Conservation (phyloP, 2,329 filamentous ascomycete genomes). For the Scedosporium apiospermum region DNA sequence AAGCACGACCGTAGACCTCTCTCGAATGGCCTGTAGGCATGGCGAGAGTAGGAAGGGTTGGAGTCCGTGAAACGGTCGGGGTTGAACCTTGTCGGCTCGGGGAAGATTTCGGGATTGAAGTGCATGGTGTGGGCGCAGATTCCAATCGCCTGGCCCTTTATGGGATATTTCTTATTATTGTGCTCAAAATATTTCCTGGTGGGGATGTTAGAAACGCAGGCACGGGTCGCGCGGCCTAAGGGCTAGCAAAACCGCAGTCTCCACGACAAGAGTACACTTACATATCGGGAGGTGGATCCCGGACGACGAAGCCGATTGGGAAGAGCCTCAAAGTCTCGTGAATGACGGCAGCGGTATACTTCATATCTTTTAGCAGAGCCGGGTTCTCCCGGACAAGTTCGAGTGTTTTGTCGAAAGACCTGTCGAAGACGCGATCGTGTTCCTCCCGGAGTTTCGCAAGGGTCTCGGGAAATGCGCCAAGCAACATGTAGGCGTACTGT, state of each 20-base stretch:
- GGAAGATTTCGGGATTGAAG: slow-evolving; percentile 24
- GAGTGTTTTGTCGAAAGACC: slow-evolving; percentile 15
- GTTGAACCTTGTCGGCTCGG: slow-evolving; percentile 24
- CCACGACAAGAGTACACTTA: not conserved
- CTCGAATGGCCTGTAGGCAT: slow-evolving; percentile 23
- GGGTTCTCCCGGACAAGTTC: slow-evolving; percentile 28
- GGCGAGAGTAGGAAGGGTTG: slow-evolving; percentile 6
- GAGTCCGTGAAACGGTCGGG: slow-evolving; percentile 29
- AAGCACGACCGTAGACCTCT: slow-evolving; percentile 25
- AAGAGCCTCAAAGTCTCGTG: slow-evolving; percentile 46
- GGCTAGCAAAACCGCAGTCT: no score
- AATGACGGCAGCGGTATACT: slow-evolving; percentile 42
- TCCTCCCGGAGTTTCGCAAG: slow-evolving; percentile 18
- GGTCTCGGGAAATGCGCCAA: slow-evolving; percentile 15
- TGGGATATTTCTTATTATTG: slow-evolving; percentile 25
- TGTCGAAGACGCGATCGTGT: slow-evolving; percentile 17
- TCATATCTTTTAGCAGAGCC: slow-evolving; percentile 35
- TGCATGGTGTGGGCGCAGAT: slow-evolving; percentile 16
- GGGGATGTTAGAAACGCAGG: no score
- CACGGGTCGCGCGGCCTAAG: no score
- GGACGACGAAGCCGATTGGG: slow-evolving; percentile 32
- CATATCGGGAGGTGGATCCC: slow-evolving; percentile 17
- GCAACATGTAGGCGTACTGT: slow-evolving; percentile 11
- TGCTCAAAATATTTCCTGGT: slow-evolving; percentile 23
- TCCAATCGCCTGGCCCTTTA: slow-evolving; percentile 19